phyloP scores from a whole-genome alignment of 441 rosid species.

The Kokia cookei region DNA sequence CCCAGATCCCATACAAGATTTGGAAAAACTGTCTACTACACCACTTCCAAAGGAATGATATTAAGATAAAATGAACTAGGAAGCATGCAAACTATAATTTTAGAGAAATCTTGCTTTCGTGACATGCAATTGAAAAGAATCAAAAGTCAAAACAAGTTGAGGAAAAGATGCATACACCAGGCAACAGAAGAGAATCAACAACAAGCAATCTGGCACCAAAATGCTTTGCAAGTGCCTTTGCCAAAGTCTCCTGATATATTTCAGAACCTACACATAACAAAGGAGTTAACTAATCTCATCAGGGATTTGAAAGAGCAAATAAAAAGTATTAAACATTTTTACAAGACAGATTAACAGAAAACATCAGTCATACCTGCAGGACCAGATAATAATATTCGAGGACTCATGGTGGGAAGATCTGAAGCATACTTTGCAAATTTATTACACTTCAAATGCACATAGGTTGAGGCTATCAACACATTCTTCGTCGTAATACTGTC shows the following conservation, averaged over 20 bases:
- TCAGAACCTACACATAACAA: conserved; percentile 65
- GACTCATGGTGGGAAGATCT: conserved; percentile 72
- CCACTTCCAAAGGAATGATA: not conserved
- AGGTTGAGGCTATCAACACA: conserved; percentile 75
- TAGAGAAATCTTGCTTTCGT: not conserved
- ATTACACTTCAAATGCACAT: conserved; percentile 75
- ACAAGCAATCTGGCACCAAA: conserved; percentile 77
- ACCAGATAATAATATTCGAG: conserved; percentile 90
- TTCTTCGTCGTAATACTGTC: conserved; percentile 85
- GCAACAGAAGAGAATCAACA: conserved; percentile 80
- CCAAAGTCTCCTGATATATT: conserved; percentile 93
- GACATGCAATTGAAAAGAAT: not conserved
- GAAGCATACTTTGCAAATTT: conserved; percentile 66
- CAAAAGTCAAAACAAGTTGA: not conserved
- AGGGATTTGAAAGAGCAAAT: not conserved
- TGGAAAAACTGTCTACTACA: not conserved
- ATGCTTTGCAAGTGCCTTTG: conserved; percentile 89
- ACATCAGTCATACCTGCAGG: conserved; percentile 67
- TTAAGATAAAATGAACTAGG: not conserved
- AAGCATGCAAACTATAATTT: not conserved
- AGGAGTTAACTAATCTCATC: not conserved
- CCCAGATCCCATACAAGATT: not conserved
- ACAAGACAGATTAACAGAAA: conserved; percentile 4
- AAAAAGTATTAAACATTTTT: not conserved
- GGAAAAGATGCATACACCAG: conserved; percentile 67